These are phyloP conservation scores for Xylaria multiplex DNA, from an alignment of 2,329 filamentous ascomycete species.

Conservation along the genomic window DNA sequence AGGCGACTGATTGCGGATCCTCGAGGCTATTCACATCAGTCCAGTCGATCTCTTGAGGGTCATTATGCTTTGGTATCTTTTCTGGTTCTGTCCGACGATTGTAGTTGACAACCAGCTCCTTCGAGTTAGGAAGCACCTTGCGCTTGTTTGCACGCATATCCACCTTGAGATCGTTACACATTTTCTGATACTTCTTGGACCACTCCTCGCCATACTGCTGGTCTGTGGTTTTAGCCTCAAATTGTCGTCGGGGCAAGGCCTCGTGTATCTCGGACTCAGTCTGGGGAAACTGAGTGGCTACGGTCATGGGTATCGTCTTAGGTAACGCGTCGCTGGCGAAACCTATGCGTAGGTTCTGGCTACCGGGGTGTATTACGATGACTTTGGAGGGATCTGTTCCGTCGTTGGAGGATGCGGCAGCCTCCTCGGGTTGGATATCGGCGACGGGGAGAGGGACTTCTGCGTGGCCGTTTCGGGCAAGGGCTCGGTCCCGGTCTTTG, in stretches of 20 bases:
- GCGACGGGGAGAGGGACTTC: slow-evolving; percentile 70
- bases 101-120: slow-evolving; percentile 94
- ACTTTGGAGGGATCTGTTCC: slow-evolving; percentile 84
- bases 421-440: slow-evolving; percentile 68
- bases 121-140: slow-evolving; percentile 95
- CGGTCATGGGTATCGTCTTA: slow-evolving; percentile 92
- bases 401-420: slow-evolving; percentile 64
- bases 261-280: slow-evolving; percentile 87
- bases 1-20: slow-evolving; percentile 68
- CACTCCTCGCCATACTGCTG: slow-evolving; percentile 89
- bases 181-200: slow-evolving; percentile 78
- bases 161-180: slow-evolving; percentile 86
- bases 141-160: slow-evolving; percentile 95
- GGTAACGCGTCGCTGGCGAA: slow-evolving; percentile 95
- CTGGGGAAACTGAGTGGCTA: slow-evolving; percentile 80
- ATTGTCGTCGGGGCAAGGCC: slow-evolving; percentile 77
- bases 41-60: slow-evolving; percentile 93
- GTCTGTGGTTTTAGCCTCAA: slow-evolving; percentile 71
- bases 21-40: slow-evolving; percentile 78
- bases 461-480: slow-evolving; percentile 77
- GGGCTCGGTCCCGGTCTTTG: slow-evolving; percentile 85
- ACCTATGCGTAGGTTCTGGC: slow-evolving; percentile 93
- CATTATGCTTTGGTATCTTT: slow-evolving; percentile 92
- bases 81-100: slow-evolving; percentile 87
- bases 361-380: slow-evolving; percentile 94